Base-by-base conservation (phyloP, 345 rosid species). In the Dipteronia sinensis region DNA sequence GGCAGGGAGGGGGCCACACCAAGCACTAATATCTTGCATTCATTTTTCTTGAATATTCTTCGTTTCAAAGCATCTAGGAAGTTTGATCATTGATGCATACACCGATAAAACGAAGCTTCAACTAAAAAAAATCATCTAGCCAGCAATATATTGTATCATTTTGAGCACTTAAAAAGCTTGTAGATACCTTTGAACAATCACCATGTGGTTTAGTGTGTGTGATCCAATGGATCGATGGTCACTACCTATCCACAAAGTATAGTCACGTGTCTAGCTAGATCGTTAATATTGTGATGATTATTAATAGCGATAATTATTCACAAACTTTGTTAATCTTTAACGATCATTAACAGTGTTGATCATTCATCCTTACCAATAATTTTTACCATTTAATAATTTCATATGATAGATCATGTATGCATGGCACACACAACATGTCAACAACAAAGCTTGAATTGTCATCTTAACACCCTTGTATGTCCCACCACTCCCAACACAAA, bases 1-100 rank as follows among this genome's bases (percentile, higher is more conserved):
- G 19, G 7, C 3, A 19, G 19, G 38, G 13, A 40, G 78, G 77
- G 77, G 53, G 53, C 78, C 78, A 7, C 56, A 22, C 4, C 23
- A 22, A 22, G 55, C 53, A 65, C 34, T n/a, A 20, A 7, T 38
- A 51, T 53, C 38, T 61, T 59, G 17, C 22, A 59, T 58, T 56
- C 6, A 8, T 51, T 31, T n/a, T 58, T n/a, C 62, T 58, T n/a
- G n/a, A 58, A 58, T 6, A 58, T 58, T 58, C 25, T 61, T 73
- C 76, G 22, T 59, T 23, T 73, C 20, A 11, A 56, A 72, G 51
- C 29, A 72, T 38, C 7, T 8, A 27, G 1, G 67, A 23, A 6
- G 40, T 22, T 27, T 64, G 38, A 23, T 58, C 63, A 58, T 58
- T n/a, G 63, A n/a, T 58, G 63, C 9, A 44, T 20, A 58, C 31